These are phyloP conservation scores for Pythium dissimile DNA, from an alignment of 352 stramenopile species.

Conservation along the genomic window DNA sequence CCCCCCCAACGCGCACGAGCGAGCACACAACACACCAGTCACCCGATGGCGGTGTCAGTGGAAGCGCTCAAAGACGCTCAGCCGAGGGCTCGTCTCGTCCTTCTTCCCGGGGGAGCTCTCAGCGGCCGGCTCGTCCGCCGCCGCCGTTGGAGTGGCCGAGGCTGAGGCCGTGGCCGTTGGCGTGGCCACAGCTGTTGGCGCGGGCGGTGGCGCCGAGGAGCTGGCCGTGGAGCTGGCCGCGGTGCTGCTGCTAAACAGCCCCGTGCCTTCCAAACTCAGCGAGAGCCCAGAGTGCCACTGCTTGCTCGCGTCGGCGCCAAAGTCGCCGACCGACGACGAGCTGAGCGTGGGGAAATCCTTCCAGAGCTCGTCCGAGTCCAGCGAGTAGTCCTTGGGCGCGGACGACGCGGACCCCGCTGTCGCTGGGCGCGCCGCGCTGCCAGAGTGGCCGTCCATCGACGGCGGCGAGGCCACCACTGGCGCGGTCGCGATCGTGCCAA, in stretches of 20 bases:
- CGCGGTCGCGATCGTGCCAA: slow-evolving; percentile 32
- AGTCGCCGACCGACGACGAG: slow-evolving; percentile 25
- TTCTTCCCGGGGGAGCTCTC: slow-evolving; percentile 35
- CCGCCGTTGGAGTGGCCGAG: slow-evolving; percentile 8
- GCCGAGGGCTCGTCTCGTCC: slow-evolving; percentile 67
- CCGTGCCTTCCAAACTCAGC: slow-evolving; percentile 48
- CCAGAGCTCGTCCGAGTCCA: slow-evolving; percentile 71
- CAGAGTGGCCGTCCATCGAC: not conserved
- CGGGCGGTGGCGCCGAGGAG: not conserved
- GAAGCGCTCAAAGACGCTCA: slow-evolving; percentile 84
- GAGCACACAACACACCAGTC: slow-evolving; percentile 10
- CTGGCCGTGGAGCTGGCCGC: slow-evolving; percentile 20
- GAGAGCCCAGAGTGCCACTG: slow-evolving; percentile 60
- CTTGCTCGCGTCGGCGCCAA: slow-evolving; percentile 34
- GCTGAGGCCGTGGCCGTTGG: slow-evolving; percentile 23
- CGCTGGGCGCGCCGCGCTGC: too few relatives aligned
- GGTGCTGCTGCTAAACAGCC: slow-evolving; percentile 19
- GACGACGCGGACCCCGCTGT: slow-evolving; percentile 16
- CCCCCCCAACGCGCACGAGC: too few relatives aligned
- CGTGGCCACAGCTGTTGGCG: not conserved
- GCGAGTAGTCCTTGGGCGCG: slow-evolving; percentile 42
- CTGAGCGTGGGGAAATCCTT: slow-evolving; percentile 63
- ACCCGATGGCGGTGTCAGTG: slow-evolving; percentile 40
- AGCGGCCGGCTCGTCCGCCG: slow-evolving; percentile 20
- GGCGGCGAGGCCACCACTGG: slow-evolving; percentile 16